Evolutionary conservation across 257 asterid genomes (phyloP), one percentile per base, ranked within the genome.

Genomic region (Solanum gracilifrons): DNA sequence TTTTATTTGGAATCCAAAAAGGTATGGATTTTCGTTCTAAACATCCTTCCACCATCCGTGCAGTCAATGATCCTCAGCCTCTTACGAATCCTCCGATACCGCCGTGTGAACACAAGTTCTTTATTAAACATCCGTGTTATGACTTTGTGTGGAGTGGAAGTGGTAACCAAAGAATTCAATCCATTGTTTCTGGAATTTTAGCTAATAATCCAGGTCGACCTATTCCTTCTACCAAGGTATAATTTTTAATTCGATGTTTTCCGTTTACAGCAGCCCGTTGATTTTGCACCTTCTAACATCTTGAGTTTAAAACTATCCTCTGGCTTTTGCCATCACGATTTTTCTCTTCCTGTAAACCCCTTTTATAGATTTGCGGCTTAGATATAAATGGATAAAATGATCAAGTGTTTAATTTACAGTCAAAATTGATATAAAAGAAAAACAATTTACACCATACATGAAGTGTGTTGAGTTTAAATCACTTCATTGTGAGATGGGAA

Each of bases 91-190:
- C 90, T 23, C n/a, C 93, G 4, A 90, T 92, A 80, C 93, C 89
- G 21, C 73, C 93, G 9, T 92, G 93, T 75, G 93, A 92, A 87
- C 86, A 89, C 23, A 89, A 89, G 89, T 43, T 85, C 51, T 89
- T 90, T 80, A 85, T 89, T 18, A 88, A 88, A 2, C n/a, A 62
- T 23, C 93, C 92, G 0, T 92, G 93, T 75, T 90, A 58, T 83
- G 94, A 92, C 74, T 90, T 90, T 46, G 91, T 90, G 25, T 90
- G 93, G 92, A 90, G 93, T 64, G 94, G 94, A 1, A 86, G 85
- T 82, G 90, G 86, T 4, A 89, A 83, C 68, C 21, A 60, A 41
- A 90, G 87, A 48, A 46, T 92, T 86, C 85, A 33, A 23, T 83
- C 90, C 32, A 74, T 92, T 39, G 94, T 92, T 25, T 39, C 31